Percentiles rank a stretch among this genome's conserved stretches.
Conservation (phyloP, 805 yeast genomes). For the Wickerhamia fluorescens region DNA sequence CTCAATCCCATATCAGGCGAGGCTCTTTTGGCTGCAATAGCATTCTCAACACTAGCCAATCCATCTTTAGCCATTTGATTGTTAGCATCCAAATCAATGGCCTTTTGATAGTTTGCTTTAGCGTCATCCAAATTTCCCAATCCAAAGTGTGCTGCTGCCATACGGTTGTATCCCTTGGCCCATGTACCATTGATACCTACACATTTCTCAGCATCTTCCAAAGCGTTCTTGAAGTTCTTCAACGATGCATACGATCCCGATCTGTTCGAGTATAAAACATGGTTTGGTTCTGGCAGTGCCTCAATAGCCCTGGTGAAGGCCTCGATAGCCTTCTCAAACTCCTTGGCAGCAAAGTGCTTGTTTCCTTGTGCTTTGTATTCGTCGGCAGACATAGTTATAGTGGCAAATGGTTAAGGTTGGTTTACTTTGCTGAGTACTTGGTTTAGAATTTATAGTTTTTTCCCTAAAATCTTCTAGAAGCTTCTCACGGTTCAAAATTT, state of each 20-base stretch:
- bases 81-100: slow-evolving; percentile 69
- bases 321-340: slow-evolving; percentile 73
- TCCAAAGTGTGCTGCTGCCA: slow-evolving; percentile 92
- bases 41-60: slow-evolving; percentile 57
- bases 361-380: slow-evolving; percentile 89
- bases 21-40: slow-evolving; percentile 44
- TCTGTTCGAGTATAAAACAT: slow-evolving; percentile 88
- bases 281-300: slow-evolving; percentile 75
- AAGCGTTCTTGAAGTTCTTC: slow-evolving; percentile 66
- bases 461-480: slow-evolving; percentile 4
- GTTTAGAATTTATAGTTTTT: slow-evolving; percentile 2
- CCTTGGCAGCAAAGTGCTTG: slow-evolving; percentile 84
- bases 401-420: slow-evolving; percentile 2
- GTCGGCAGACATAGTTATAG: slow-evolving; percentile 48
- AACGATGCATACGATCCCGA: slow-evolving; percentile 85
- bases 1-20: slow-evolving; percentile 73
- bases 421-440: background rate
- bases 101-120: slow-evolving; percentile 61
- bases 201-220: slow-evolving; percentile 80
- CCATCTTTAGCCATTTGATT: slow-evolving; percentile 89
- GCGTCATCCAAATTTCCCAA: slow-evolving; percentile 74
- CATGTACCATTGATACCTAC: slow-evolving; percentile 74
- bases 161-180: slow-evolving; percentile 94
- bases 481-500: slow-evolving; percentile 1
- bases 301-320: slow-evolving; percentile 82